Conservation (phyloP, 176 grass and related monocot genomes). For the Zoysia japonica region DNA sequence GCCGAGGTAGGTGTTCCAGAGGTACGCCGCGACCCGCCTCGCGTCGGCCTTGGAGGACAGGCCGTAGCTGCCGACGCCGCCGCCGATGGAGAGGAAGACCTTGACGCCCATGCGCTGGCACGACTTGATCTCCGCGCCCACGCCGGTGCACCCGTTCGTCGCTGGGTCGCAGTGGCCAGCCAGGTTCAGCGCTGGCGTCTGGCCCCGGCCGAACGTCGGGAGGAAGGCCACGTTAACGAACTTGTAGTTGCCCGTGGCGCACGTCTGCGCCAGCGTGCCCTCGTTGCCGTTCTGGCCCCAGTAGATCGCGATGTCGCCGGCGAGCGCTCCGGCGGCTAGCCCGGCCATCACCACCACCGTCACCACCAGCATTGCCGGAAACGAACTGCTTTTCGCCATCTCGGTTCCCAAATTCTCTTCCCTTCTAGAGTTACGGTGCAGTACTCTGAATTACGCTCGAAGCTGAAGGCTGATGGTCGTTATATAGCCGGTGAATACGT, state of each 20-base stretch:
- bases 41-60: slow-evolving; percentile 52
- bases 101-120: slow-evolving; percentile 73
- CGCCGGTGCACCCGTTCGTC: slow-evolving; percentile 54
- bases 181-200: slow-evolving; percentile 70
- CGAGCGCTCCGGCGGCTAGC: slow-evolving; percentile 17
- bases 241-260: slow-evolving; percentile 57
- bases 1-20: slow-evolving; percentile 77
- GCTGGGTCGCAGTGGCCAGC: slow-evolving; percentile 77
- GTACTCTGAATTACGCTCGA: not conserved
- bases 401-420: not conserved
- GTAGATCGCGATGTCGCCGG: slow-evolving; percentile 67
- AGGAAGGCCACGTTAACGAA: slow-evolving; percentile 71
- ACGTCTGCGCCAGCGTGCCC: slow-evolving; percentile 51
- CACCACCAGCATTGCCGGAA: slow-evolving; percentile 8
- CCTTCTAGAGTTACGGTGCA: not conserved
- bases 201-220: slow-evolving; percentile 65
- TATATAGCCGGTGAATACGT: slow-evolving; percentile 32
- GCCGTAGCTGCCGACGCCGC: slow-evolving; percentile 60
- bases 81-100: slow-evolving; percentile 75
- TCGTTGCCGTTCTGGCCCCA: slow-evolving; percentile 77
- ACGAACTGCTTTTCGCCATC: slow-evolving; percentile 10
- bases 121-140: slow-evolving; percentile 48
- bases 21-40: slow-evolving; percentile 47
- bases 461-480: slow-evolving; percentile 3
- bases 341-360: not conserved